Evolutionary conservation across 371 early-diverging fungal species (phyloP).

Genomic region (Amoeboaphelidium occidentale): DNA sequence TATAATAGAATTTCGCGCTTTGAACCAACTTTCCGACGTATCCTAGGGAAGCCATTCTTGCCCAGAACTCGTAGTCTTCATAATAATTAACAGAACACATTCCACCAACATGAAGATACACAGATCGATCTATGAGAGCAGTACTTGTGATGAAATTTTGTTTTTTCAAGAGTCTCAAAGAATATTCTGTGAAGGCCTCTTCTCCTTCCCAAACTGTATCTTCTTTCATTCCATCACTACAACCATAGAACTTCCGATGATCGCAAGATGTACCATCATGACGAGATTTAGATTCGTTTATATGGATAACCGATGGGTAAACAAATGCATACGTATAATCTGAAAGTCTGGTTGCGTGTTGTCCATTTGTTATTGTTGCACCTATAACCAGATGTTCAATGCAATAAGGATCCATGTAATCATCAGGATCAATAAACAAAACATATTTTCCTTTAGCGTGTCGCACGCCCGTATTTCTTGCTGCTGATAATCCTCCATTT

Average conservation of each 20-base stretch:
- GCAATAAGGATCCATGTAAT: slow-evolving; percentile 5
- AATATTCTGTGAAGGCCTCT: slow-evolving; percentile 3
- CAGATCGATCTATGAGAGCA: slow-evolving; percentile 4
- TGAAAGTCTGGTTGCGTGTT: not conserved
- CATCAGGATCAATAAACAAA: slow-evolving; percentile 13
- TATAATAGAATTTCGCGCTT: slow-evolving; percentile 10
- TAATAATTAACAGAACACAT: slow-evolving; percentile 10
- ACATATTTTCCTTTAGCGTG: slow-evolving; percentile 3
- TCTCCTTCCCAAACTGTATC: not conserved
- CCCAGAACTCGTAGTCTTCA: slow-evolving; percentile 15
- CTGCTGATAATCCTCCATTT: slow-evolving; percentile 9
- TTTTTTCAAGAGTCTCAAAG: not conserved
- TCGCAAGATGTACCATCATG: too few relatives aligned
- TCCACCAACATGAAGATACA: slow-evolving; percentile 8
- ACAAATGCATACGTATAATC: slow-evolving; percentile 4
- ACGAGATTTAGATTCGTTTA: too few relatives aligned
- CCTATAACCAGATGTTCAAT: slow-evolving; percentile 10
- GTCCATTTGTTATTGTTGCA: not conserved
- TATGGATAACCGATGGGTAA: slow-evolving; percentile 7
- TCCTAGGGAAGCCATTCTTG: slow-evolving; percentile 7
- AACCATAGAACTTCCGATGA: too few relatives aligned
- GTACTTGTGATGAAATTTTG: slow-evolving; percentile 8
- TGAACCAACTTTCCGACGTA: slow-evolving; percentile 4
- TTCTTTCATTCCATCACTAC: too few relatives aligned
- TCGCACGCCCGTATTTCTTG: slow-evolving; percentile 11